phyloP scores from a whole-genome alignment of 2,329 filamentous ascomycete species.

The Alternaria postmessia region DNA sequence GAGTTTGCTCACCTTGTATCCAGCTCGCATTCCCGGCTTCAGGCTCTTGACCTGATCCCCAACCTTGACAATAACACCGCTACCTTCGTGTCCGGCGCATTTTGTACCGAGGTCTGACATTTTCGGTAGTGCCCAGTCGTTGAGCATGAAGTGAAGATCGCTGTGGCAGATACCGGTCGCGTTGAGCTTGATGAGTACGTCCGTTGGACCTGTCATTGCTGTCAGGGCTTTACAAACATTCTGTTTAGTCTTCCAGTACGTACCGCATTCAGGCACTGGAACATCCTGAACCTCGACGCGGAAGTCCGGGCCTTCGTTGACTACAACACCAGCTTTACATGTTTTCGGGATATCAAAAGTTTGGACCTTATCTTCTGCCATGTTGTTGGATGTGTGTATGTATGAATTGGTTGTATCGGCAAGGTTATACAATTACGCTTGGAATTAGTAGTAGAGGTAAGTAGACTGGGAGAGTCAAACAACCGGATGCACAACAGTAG shows the following conservation, averaged over 20 bases:
- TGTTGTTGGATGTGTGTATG: slow-evolving; percentile 14
- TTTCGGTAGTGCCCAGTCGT: slow-evolving; percentile 57
- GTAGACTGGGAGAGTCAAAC: background rate
- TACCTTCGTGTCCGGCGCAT: slow-evolving; percentile 65
- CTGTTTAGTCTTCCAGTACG: background rate
- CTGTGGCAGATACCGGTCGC: slow-evolving; percentile 66
- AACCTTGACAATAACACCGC: slow-evolving; percentile 65
- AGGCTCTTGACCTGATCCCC: slow-evolving; percentile 62
- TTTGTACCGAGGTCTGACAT: slow-evolving; percentile 53
- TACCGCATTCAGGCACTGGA: slow-evolving; percentile 58
- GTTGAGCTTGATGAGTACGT: slow-evolving; percentile 66
- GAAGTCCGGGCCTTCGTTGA: slow-evolving; percentile 61
- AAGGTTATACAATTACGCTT: background rate
- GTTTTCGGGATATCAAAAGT: slow-evolving; percentile 56
- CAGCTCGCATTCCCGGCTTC: slow-evolving; percentile 50
- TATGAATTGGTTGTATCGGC: background rate
- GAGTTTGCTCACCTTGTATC: slow-evolving; percentile 42
- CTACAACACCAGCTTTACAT: slow-evolving; percentile 62
- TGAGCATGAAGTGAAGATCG: slow-evolving; percentile 66
- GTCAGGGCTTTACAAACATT: slow-evolving; percentile 5
- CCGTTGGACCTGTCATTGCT: slow-evolving; percentile 55
- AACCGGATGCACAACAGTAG: background rate
- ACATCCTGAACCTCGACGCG: slow-evolving; percentile 57
- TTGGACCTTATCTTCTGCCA: slow-evolving; percentile 37
- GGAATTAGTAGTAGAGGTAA: background rate